A percentile compares a stretch with the other conserved stretches of the same genome.
These are phyloP conservation scores for Edaphochlamys debaryana DNA, from an alignment of 139 green algal species.

Conservation along the genomic window DNA sequence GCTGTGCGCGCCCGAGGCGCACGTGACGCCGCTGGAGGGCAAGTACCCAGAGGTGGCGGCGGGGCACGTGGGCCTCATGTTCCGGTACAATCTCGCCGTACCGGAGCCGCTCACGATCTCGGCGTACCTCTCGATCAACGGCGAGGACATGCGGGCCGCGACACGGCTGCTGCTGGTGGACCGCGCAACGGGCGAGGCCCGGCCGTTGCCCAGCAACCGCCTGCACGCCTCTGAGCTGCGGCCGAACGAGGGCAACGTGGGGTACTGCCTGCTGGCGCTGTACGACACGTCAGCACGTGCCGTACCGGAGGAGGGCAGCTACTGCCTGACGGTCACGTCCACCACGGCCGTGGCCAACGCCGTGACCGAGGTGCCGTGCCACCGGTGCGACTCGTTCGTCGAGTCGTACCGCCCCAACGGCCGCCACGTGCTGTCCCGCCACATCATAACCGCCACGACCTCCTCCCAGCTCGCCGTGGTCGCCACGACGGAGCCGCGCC, in stretches of 20 bases:
- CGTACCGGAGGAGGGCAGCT: constrained; percentile 47
- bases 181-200: constrained; percentile 26
- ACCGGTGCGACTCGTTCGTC: constrained; percentile 28
- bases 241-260: neutral
- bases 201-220: constrained; percentile 24
- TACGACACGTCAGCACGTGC: constrained; percentile 3
- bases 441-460: constrained; percentile 45
- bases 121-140: constrained; percentile 41
- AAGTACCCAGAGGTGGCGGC: constrained; percentile 1
- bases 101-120: constrained; percentile 27
- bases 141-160: constrained; percentile 46
- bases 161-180: constrained; percentile 54
- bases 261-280: constrained; percentile 58
- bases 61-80: constrained; percentile 10
- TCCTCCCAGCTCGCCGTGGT: constrained; percentile 32
- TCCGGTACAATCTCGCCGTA: constrained; percentile 43
- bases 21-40: neutral
- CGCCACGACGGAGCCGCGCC: constrained; percentile 8
- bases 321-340: constrained; percentile 37
- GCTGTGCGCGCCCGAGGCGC: neutral
- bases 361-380: constrained; percentile 12
- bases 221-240: constrained; percentile 21
- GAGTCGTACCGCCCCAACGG: constrained; percentile 62
- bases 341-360: neutral
- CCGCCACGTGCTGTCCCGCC: constrained; percentile 40